Percentiles rank a stretch among this genome's conserved stretches.
Conservation (phyloP, 495 filamentous ascomycete genomes). For the Bombardia bombarda region DNA sequence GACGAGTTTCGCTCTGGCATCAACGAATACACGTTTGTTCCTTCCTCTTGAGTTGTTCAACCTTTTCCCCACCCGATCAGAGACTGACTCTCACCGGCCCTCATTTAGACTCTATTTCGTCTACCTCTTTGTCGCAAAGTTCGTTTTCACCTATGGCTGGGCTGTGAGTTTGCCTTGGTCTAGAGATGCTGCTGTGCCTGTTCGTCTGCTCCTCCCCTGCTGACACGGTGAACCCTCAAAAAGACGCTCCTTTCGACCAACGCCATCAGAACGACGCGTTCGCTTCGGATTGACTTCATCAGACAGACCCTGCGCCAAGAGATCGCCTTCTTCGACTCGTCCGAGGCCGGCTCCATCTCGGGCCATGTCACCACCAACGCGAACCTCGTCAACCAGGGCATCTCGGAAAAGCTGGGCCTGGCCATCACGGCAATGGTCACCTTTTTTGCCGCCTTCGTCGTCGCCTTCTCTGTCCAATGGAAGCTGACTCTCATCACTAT, state of each 20-base stretch:
- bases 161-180: conserved; percentile 28
- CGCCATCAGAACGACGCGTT: conserved; percentile 17
- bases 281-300: conserved; percentile 26
- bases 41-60: too few relatives aligned
- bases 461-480: conserved; percentile 48
- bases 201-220: not conserved
- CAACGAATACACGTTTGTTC: conserved; percentile 9
- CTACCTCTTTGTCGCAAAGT: conserved; percentile 48
- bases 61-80: not conserved
- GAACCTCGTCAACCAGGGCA: conserved; percentile 34
- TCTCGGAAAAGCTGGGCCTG: conserved; percentile 53
- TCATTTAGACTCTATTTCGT: conserved; percentile 34
- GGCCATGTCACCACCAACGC: conserved; percentile 31
- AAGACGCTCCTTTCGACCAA: conserved; percentile 8
- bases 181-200: conserved; percentile 11
- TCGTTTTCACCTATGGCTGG: conserved; percentile 37
- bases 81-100: not conserved
- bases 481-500: conserved; percentile 47
- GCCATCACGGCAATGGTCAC: conserved; percentile 44
- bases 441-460: conserved; percentile 49
- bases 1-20: conserved; percentile 9
- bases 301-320: conserved; percentile 28
- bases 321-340: conserved; percentile 27
- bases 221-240: not conserved
- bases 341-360: conserved; percentile 31